Evolutionary conservation across 805 yeast genomes (phyloP).

Genomic region (Candida ascalaphidarum): DNA sequence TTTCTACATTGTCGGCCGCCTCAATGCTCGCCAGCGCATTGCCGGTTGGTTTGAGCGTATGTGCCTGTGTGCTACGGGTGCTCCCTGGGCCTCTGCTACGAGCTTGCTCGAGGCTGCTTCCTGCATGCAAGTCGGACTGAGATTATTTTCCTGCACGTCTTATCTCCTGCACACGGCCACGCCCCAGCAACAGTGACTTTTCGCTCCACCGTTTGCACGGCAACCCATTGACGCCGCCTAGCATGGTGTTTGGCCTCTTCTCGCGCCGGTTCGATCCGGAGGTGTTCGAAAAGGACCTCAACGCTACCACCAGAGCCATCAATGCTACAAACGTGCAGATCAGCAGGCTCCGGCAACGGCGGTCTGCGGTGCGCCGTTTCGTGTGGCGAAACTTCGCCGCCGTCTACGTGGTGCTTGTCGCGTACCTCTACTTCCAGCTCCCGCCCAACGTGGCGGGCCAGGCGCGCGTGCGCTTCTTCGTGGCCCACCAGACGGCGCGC

Average conservation of each 20-base stretch:
- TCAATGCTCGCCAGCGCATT: no score
- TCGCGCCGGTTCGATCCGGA: slow-evolving; percentile 28
- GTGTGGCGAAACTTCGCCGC: slow-evolving; percentile 9
- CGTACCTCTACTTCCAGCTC: slow-evolving; percentile 12
- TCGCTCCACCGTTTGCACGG: no score
- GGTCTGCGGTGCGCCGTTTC: slow-evolving; percentile 8
- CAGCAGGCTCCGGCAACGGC: slow-evolving; percentile 7
- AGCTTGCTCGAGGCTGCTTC: no score
- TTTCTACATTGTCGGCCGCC: no score
- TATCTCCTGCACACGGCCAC: no score
- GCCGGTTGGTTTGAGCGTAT: no score
- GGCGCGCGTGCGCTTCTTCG: slow-evolving; percentile 13
- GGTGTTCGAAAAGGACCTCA: slow-evolving; percentile 34
- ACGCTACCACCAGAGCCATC: slow-evolving; percentile 27
- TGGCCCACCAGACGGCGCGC: slow-evolving; percentile 14
- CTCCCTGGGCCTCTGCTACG: no score
- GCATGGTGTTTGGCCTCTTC: slow-evolving; percentile 8
- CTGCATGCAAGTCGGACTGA: no score
- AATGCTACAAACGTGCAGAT: slow-evolving; percentile 15
- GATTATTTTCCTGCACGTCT: no score
- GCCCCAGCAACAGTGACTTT: no score
- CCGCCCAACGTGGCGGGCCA: slow-evolving; percentile 8
- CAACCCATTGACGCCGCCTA: no score
- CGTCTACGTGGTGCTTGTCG: slow-evolving; percentile 14
- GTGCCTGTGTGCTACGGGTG: no score